These are phyloP conservation scores for Colletotrichum godetiae DNA, from an alignment of 2,329 filamentous ascomycete species.

Conservation along the genomic window DNA sequence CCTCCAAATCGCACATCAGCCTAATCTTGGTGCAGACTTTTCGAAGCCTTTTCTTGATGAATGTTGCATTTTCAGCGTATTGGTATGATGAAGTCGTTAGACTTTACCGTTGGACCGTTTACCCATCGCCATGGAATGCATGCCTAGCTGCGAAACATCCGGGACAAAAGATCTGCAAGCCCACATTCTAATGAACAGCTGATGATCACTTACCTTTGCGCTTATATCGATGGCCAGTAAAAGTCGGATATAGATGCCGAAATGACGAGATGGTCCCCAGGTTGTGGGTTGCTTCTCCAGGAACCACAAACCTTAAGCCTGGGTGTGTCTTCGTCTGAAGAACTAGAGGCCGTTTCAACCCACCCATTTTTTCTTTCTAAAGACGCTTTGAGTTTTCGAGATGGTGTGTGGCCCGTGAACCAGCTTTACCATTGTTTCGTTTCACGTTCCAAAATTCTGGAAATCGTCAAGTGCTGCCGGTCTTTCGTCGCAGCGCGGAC, in stretches of 20 bases:
- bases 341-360: constrained; percentile 13
- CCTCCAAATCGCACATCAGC: background rate
- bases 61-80: background rate
- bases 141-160: background rate
- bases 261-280: background rate
- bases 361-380: constrained; percentile 1
- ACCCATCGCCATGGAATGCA: background rate
- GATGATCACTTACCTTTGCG: background rate
- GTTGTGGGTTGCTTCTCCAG: background rate
- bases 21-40: background rate
- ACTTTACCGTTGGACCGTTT: background rate
- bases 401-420: constrained; percentile 8
- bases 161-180: constrained; percentile 11
- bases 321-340: constrained; percentile 5
- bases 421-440: constrained; percentile 15
- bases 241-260: constrained; percentile 1
- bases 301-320: background rate
- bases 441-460: constrained; percentile 4
- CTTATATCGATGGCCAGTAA: background rate
- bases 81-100: background rate
- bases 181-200: background rate
- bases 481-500: background rate
- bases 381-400: constrained; percentile 1
- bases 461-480: background rate
- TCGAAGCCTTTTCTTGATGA: background rate